Base-by-base conservation (phyloP, 257 asterid genomes). In the Ligustrum vulgare region DNA sequence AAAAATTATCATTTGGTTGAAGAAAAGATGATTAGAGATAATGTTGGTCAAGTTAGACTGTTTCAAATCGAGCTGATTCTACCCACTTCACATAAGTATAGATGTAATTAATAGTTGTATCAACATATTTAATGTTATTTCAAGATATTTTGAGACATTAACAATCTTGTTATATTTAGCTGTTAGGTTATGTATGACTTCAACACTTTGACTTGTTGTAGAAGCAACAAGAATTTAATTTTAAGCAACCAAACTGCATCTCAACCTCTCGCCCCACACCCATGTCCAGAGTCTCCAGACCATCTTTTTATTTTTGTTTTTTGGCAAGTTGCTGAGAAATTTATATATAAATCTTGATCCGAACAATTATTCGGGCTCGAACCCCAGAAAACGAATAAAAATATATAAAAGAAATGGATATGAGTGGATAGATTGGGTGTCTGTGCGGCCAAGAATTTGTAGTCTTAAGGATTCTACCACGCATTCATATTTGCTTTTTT, bases 321-420 rank as follows among this genome's bases (percentile, higher is more conserved):
- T 66, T 41, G 37, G 45, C 75, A 76, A 80, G 75, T 80, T 76
- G 84, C 70, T 35, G 8, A 56, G 73, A 58, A 58, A 76, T 76
- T 67, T 54, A 36, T 67, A 75, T 12, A 23, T 37, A 65, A 41
- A 41, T 41, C 15, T 41, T 41, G 47, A 41, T 41, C 10, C 15
- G 15, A 41, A 41, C 10, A 41, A 41, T 9, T 11, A 2, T 10
- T 10, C 47, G 15, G 15, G 47, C 47, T 9, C 15, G 60, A 60
- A 32, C 33, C 34, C 31, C 2, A 39, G 34, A 64, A 31, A 41
- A 43, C 41, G 8, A 31, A 47, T 70, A 34, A 69, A 41, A 41
- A 10, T 35, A 41, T 37, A 41, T 33, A 28, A 32, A 34, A n/a
- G 32, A 34, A 47, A 41, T 28, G 51, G 36, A 74, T 22, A 3